Base-by-base conservation (phyloP, 176 grass and related monocot genomes). In the Luzula sylvatica region DNA sequence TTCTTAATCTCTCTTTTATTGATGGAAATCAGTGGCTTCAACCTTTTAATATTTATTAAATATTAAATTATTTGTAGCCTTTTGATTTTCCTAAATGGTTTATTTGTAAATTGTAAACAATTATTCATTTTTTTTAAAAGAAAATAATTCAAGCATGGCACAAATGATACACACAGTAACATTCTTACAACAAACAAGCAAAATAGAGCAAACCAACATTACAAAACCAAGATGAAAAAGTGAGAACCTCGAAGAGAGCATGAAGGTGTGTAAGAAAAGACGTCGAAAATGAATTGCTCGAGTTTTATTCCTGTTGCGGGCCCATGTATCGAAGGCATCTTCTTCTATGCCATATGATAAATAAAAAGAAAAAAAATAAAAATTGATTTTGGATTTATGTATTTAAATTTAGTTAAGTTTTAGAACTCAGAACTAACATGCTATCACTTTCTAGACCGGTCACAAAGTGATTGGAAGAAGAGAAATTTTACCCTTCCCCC, bases 261-360 rank as follows among this genome's bases (percentile, higher is more conserved):
- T 11, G 90, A 82, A 46, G 80, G 84, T 50, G 84, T 78, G 70
- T 96, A 96, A 38, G 72, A 57, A 65, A 88, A 89, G 22, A 82
- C 84, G 9, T 96, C 77, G 21, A 96, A 89, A 67, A 96, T 79
- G 50, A 89, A 96, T 47, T 82, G 90, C 61, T 95, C 90, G 52
- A 95, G 83, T 52, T 95, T 95, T 52, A 95, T 75, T 28, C 89
- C 83, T 42, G 41, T 32, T 9, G 83, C 88, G 23, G 30, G 50
- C 7, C 89, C 89, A 67, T 95, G 83, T 56, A 95, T 75, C 58
- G 83, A 95, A 56, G 80, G 77, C 53, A 95, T 88, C 60, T 72
- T 88, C 75, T 88, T 95, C 46, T 95, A 69, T 1, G 80, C 83
- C 49, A 95, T 67, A 72, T 95, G 89, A 55, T 88, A 95, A 60